These are phyloP conservation scores for Silene coronaria DNA, from an alignment of 179 eudicot species.

Conservation along the genomic window DNA sequence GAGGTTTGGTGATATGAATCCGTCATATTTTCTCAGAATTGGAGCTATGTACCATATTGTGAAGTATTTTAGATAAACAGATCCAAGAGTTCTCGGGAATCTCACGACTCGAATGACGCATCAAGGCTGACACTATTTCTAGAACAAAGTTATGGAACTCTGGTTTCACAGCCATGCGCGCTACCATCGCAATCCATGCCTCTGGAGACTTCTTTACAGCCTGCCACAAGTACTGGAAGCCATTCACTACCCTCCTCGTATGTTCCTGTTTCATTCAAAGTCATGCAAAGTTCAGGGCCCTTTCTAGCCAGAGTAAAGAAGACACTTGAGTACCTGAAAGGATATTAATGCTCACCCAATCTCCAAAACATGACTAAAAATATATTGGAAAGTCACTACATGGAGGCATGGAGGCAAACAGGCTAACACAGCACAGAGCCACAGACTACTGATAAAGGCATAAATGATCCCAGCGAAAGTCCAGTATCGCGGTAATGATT, in stretches of 20 bases:
- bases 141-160: constrained; percentile 62
- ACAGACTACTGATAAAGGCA: neutral
- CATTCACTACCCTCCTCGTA: constrained; percentile 52
- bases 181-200: constrained; percentile 66
- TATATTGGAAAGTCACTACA: neutral
- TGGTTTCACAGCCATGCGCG: constrained; percentile 60
- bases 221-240: constrained; percentile 48
- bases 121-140: constrained; percentile 43
- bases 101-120: constrained; percentile 40
- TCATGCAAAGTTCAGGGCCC: neutral
- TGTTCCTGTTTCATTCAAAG: constrained; percentile 38
- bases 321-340: neutral
- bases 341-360: neutral
- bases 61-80: constrained; percentile 52
- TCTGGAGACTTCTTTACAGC: constrained; percentile 77
- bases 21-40: constrained; percentile 15
- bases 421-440: neutral
- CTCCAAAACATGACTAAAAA: neutral
- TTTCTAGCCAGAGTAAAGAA: neutral
- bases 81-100: constrained; percentile 56
- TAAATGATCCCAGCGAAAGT: neutral
- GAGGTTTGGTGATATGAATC: neutral
- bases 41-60: constrained; percentile 34
- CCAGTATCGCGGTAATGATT: neutral
- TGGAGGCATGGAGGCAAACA: neutral